Evolutionary conservation across 1,139 yeast species (phyloP), one percentile per base, ranked within the genome.

Genomic region (Sugiyamaella castrensis): DNA sequence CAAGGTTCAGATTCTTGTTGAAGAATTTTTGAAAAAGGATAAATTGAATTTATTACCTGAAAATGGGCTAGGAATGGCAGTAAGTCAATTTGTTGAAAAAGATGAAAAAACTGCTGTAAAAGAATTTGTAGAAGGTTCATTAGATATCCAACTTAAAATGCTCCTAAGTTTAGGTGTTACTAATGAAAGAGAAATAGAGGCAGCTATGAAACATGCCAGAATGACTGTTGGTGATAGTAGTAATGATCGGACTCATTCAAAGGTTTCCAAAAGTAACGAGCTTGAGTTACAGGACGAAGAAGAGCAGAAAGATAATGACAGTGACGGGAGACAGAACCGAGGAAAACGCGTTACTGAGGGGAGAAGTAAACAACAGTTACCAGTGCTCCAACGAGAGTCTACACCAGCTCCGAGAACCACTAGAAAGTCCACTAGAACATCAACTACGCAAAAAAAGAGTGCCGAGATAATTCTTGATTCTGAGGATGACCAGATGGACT

Each of bases 41-140:
- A 79, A 81, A 43, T 70, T 92, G 47, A 74, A 84, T 8, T 69
- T 91, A 40, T 67, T 92, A n/a, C 87, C 91, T 0, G 95, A 87
- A 57, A 70, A 74, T 19, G 95, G 94, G 0, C 75, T 91, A 60
- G 82, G 81, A 46, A 80, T 81, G 40, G 92, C 95, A 0, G 80
- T 91, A 1, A 76, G 79, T 49, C 77, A 75, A 50, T 85, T 80
- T 63, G 82, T 92, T 7, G 89, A 85, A 38, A 86, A 87, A 57
- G 97, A 89, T 53, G 96, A 91, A 60, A 86, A 84, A 60, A 72
- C 73, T 41, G 80, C 91, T 0, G 70, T 92, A 47, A 80, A 79
- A 50, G 77, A 76, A 39, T 88, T 84, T 64, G 82, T 92, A 8
- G 84, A 83, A 43, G 71, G 71, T 16, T 88, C 91, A 52, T 72